Conservation (phyloP, 768 basidiomycete genomes). For the Boletellus sp. region DNA sequence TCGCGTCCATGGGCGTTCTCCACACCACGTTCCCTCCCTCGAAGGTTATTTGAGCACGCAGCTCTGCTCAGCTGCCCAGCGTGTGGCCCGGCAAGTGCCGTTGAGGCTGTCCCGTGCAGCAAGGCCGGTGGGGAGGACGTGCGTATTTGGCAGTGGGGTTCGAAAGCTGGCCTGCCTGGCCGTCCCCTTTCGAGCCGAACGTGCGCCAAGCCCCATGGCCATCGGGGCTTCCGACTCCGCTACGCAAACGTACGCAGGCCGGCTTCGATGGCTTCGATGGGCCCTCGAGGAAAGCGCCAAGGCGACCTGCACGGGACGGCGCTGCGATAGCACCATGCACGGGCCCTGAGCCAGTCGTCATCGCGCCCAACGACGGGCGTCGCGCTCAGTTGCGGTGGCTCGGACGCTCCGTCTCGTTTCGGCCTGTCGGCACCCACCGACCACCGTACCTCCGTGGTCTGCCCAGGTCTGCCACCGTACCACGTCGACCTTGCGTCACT, state of each 20-base stretch:
- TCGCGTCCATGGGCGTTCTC: conserved; percentile 18
- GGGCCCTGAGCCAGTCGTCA: background rate
- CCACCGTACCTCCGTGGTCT: conserved; percentile 4
- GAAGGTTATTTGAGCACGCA: conserved; percentile 25
- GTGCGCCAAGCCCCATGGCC: conserved; percentile 23
- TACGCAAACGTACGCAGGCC: conserved; percentile 10
- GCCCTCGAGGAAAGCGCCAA: conserved; percentile 12
- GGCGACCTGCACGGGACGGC: conserved; percentile 11
- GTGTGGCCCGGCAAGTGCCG: conserved; percentile 23
- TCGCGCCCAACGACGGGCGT: background rate
- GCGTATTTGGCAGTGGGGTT: conserved; percentile 17
- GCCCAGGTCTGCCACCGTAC: too few species aligned
- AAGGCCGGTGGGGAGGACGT: conserved; percentile 14
- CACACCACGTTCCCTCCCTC: conserved; percentile 32
- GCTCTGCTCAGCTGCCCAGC: background rate
- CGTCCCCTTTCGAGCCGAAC: conserved; percentile 18
- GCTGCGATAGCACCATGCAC: background rate
- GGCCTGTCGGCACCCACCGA: conserved; percentile 6
- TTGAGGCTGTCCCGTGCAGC: conserved; percentile 13
- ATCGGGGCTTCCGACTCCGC: conserved; percentile 31
- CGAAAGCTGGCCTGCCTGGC: conserved; percentile 9
- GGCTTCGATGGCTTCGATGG: conserved; percentile 21
- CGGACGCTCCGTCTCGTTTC: conserved; percentile 1
- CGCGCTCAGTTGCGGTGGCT: conserved; percentile 4
- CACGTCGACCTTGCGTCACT: background rate